A percentile compares a stretch with the other conserved stretches of the same genome.
Conservation (phyloP, 257 asterid species). For the Solanum bulbocastanum region DNA sequence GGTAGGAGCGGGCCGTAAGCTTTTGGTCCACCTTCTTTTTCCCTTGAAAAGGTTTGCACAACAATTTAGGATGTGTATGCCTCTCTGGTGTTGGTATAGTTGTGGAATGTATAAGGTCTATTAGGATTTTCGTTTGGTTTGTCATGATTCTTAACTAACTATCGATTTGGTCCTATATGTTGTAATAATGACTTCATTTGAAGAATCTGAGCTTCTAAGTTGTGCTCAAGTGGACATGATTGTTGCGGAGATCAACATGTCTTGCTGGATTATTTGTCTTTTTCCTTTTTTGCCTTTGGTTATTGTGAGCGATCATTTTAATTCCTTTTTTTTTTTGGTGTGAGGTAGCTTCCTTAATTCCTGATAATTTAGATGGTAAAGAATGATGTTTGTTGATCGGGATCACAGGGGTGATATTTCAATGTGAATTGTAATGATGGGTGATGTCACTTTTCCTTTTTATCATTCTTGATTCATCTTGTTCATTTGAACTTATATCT, state of each 20-base stretch:
- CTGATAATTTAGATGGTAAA: background rate
- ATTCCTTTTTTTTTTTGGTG: background rate
- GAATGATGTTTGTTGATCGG: background rate
- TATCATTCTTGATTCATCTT: background rate
- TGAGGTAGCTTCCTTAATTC: background rate
- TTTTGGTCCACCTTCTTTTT: background rate
- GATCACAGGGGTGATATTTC: background rate
- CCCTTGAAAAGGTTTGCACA: background rate
- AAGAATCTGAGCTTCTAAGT: background rate
- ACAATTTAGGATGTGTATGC: background rate
- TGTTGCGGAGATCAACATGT: background rate
- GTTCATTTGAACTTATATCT: background rate
- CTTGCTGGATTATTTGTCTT: background rate
- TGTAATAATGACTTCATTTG: background rate
- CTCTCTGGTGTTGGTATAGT: background rate
- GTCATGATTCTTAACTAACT: background rate
- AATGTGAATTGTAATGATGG: background rate
- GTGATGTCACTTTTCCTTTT: background rate
- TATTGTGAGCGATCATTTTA: background rate
- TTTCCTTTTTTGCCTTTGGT: background rate
- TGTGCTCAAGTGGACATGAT: background rate
- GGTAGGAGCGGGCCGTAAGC: constrained; percentile 24
- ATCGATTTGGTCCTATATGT: background rate
- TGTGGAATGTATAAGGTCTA: background rate
- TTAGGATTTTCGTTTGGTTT: background rate